Percentiles rank a stretch among this genome's conserved stretches.
These are phyloP conservation scores for Camelina laxa DNA, from an alignment of 345 rosid species.

Conservation along the genomic window DNA sequence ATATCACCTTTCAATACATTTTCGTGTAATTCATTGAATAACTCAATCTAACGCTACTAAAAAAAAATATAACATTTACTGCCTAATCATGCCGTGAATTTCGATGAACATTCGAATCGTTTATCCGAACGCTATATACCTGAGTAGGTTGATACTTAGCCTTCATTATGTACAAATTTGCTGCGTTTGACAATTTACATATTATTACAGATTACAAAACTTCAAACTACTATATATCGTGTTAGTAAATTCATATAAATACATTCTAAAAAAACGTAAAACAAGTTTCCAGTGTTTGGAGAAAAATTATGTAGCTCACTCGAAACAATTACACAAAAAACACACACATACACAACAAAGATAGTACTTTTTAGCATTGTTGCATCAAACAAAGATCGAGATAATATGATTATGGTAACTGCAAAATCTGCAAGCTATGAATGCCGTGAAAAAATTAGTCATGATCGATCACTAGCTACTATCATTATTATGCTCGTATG, in stretches of 20 bases:
- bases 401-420: neutral
- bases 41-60: conserved; percentile 43
- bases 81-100: conserved; percentile 18
- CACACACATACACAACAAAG: too few relatives aligned
- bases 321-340: neutral
- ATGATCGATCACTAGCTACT: neutral
- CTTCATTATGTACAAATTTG: neutral
- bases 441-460: neutral
- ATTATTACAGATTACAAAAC: neutral
- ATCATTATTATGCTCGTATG: neutral
- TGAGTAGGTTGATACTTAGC: neutral
- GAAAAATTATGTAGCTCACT: neutral
- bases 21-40: conserved; percentile 32
- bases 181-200: neutral
- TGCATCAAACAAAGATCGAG: neutral
- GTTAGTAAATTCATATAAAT: neutral
- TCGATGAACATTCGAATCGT: conserved; percentile 15
- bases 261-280: neutral
- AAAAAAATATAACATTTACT: neutral
- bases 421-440: neutral
- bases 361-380: too few relatives aligned
- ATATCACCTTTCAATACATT: conserved; percentile 31
- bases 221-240: neutral
- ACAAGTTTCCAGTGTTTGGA: neutral
- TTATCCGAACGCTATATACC: neutral